Evolutionary conservation across 2,329 filamentous ascomycete genomes (phyloP).

Genomic region (Ophiostoma ips): DNA sequence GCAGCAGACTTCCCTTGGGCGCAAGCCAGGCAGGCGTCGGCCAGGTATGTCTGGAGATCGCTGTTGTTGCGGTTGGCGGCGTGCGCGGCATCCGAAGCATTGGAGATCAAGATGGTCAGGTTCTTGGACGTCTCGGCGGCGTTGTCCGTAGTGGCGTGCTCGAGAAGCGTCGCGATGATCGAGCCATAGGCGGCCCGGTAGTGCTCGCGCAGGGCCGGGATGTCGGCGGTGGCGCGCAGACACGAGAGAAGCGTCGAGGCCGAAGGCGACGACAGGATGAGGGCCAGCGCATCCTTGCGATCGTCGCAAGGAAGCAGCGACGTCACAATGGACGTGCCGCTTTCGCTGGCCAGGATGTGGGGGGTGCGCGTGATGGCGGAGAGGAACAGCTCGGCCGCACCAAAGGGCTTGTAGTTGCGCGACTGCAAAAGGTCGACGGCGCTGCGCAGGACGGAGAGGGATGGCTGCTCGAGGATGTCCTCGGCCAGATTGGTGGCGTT

Average conservation of each 20-base stretch:
- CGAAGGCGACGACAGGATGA: slow-evolving; percentile 55
- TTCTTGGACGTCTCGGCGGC: slow-evolving; percentile 21
- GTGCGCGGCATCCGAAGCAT: slow-evolving; percentile 22
- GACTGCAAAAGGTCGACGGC: slow-evolving; percentile 30
- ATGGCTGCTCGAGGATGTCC: slow-evolving; percentile 17
- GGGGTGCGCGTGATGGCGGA: slow-evolving; percentile 27
- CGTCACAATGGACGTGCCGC: slow-evolving; percentile 23
- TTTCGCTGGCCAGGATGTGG: slow-evolving; percentile 24
- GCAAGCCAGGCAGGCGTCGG: slow-evolving; percentile 26
- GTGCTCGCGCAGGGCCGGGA: slow-evolving; percentile 22
- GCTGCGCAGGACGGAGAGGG: slow-evolving; percentile 18
- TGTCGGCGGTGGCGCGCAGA: slow-evolving; percentile 40
- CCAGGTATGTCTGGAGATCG: slow-evolving; percentile 34
- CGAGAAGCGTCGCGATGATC: slow-evolving; percentile 29
- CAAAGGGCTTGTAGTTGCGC: slow-evolving; percentile 44
- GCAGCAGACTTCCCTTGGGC: slow-evolving; percentile 19
- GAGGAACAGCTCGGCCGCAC: slow-evolving; percentile 34
- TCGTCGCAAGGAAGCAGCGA: slow-evolving; percentile 36
- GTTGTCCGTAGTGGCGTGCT: background rate
- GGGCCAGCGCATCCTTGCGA: slow-evolving; percentile 37
- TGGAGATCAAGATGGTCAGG: slow-evolving; percentile 33
- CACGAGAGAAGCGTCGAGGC: slow-evolving; percentile 50
- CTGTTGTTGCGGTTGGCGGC: slow-evolving; percentile 24
- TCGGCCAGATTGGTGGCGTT: slow-evolving; percentile 7
- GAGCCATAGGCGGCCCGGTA: slow-evolving; percentile 19